Percentiles rank a stretch among this genome's conserved stretches.
These are phyloP conservation scores for Serendipita vermifera DNA, from an alignment of 768 basidiomycete species.

Conservation along the genomic window DNA sequence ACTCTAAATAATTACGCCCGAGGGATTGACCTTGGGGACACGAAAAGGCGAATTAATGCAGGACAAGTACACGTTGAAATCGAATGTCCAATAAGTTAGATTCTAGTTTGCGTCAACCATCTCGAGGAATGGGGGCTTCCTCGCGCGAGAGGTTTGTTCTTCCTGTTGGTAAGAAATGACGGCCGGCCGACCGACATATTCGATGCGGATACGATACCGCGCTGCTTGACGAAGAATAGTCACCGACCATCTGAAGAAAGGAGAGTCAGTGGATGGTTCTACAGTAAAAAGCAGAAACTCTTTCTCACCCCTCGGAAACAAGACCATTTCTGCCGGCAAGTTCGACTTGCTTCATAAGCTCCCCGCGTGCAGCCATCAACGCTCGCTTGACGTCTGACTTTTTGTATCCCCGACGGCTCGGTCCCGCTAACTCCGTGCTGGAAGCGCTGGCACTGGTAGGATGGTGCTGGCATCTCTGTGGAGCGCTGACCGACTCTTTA, in stretches of 20 bases:
- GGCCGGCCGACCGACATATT: constrained; percentile 9
- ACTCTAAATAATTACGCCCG: no score
- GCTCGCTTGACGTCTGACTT: constrained; percentile 2
- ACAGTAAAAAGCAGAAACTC: no score
- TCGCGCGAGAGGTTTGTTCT: not conserved
- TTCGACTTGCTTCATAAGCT: constrained; percentile 4
- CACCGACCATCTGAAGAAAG: not conserved
- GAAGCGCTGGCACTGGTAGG: no score
- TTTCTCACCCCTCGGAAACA: not conserved
- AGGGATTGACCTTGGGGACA: no score
- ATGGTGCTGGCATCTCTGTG: no score
- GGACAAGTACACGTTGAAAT: no score
- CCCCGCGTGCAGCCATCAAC: not conserved
- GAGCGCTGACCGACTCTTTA: not conserved
- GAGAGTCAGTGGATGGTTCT: not conserved
- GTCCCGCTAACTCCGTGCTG: no score
- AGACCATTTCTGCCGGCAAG: constrained; percentile 3
- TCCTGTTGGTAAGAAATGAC: not conserved
- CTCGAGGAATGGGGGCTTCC: not conserved
- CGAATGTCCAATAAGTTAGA: no score
- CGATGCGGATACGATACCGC: constrained; percentile 2
- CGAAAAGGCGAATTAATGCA: no score
- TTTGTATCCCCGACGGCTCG: not conserved
- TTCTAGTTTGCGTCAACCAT: no score
- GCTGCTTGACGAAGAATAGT: not conserved